phyloP scores from a whole-genome alignment of 345 rosid genomes.

The Eucalyptus regnans region DNA sequence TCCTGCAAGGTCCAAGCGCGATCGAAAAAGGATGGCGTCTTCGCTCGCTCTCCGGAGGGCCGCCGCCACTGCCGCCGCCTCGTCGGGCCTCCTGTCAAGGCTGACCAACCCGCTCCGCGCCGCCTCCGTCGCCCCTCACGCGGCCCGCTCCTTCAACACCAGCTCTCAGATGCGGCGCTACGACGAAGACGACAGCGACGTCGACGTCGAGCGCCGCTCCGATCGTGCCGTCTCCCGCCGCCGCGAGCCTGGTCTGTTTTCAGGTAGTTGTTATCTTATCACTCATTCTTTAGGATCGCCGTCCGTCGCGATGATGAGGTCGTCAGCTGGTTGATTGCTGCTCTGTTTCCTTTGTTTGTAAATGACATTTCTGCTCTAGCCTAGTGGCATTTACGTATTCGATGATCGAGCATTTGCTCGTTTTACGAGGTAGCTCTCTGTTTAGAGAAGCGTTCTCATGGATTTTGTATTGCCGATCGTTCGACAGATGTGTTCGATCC shows the following conservation, averaged over 20 bases:
- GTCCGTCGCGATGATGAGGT: neutral
- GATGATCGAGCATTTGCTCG: neutral
- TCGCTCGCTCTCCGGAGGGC: constrained; percentile 16
- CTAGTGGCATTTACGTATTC: neutral
- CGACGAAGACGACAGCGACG: neutral
- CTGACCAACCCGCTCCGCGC: constrained; percentile 2
- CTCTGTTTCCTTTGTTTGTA: neutral
- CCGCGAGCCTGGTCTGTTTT: neutral
- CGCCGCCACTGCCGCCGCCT: neutral
- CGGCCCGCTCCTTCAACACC: constrained; percentile 28
- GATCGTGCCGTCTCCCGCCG: neutral
- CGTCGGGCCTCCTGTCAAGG: constrained; percentile 1
- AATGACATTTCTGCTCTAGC: neutral
- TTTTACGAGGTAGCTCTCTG: neutral
- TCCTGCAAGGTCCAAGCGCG: neutral
- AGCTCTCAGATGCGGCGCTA: constrained; percentile 5
- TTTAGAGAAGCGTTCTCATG: neutral
- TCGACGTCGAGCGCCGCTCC: constrained; percentile 3
- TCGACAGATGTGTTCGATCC: constrained; percentile 40
- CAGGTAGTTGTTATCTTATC: constrained; percentile 6
- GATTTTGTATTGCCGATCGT: neutral
- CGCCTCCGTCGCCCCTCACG: neutral
- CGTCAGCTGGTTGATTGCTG: neutral
- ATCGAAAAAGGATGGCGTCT: constrained; percentile 22
- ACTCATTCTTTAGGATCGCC: neutral